Base-by-base conservation (phyloP, 495 filamentous ascomycete genomes). In the Clohesyomyces aquaticus region DNA sequence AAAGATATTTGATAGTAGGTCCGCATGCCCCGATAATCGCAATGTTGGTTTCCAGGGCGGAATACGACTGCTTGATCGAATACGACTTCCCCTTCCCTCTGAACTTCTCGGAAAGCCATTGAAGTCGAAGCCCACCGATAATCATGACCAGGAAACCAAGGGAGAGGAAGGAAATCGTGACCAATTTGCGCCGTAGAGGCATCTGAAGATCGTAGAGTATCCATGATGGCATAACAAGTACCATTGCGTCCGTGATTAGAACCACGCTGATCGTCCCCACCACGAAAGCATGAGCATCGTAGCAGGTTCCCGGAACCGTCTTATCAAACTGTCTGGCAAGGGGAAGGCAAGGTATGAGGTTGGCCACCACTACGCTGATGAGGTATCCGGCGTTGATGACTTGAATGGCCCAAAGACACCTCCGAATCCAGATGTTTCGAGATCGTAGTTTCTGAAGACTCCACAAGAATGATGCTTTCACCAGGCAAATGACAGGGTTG, bases 191-290 rank as follows among this genome's bases (percentile, higher is more conserved):
- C 1, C 38, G 32, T 1, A 55, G 59, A 4, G 50, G 14, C 59
- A 63, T 63, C 23, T 63, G 59, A 1, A 63, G 25, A 21, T 55
- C 59, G 41, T 63, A 63, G 10, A 63, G 45, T 1, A 63, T 63
- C 59, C 59, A 63, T 2, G 59, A 46, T 10, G 59, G 59, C 35
- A 63, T 63, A 10, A 49, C 18, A 25, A 55, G 49, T 10, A 63
- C 59, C 25, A 63, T 26, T 10, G 27, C 26, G 25, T 63, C 59
- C 1, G 59, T 63, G 11, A 55, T 26, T 35, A 63, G 23, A 28
- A 55, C 51, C 11, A 63, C 59, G 12, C 35, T 32, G 26, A 63
- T 49, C 2, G 27, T 63, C 3, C 59, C 51, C 2, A 55, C 22
- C 10, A 63, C 41, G 29, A 47, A 63, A 2, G 29, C 38, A 10